Conservation (phyloP, 73 alveolate species). For the Symbiodinium natans region DNA sequence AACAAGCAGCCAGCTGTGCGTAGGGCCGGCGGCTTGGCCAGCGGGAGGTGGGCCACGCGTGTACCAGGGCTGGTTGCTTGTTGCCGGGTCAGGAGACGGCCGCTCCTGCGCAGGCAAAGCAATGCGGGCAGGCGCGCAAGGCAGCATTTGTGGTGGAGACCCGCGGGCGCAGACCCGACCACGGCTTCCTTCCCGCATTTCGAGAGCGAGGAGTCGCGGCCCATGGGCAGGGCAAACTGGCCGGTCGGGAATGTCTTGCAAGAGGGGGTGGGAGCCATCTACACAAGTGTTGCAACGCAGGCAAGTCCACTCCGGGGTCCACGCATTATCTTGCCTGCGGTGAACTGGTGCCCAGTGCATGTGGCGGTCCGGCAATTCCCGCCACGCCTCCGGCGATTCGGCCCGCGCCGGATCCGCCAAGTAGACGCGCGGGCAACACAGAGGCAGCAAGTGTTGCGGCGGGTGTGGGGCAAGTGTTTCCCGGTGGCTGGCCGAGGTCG, state of each 20-base stretch:
- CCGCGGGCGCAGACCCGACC: neutral
- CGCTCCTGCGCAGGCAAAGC: neutral
- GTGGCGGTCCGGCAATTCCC: constrained; percentile 33
- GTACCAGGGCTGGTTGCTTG: neutral
- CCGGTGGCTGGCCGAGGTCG: neutral
- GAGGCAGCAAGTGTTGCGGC: too few relatives aligned
- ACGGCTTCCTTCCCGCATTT: neutral
- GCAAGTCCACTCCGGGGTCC: too few relatives aligned
- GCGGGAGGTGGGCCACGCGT: neutral
- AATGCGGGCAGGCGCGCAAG: neutral
- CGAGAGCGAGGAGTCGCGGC: neutral
- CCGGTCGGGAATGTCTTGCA: neutral
- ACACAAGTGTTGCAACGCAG: too few relatives aligned
- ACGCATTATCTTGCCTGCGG: too few relatives aligned
- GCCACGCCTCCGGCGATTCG: neutral
- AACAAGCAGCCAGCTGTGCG: neutral
- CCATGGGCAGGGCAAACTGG: neutral
- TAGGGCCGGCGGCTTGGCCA: neutral
- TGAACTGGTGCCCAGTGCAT: constrained; percentile 33
- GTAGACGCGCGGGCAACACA: too few relatives aligned
- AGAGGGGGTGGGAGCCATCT: too few relatives aligned
- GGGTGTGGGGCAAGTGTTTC: too few relatives aligned
- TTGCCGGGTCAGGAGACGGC: neutral
- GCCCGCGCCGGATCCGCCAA: too few relatives aligned
- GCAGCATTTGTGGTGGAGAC: neutral